Base-by-base conservation (phyloP, 1,139 yeast genomes). In the Yamadazyma triangularis region DNA sequence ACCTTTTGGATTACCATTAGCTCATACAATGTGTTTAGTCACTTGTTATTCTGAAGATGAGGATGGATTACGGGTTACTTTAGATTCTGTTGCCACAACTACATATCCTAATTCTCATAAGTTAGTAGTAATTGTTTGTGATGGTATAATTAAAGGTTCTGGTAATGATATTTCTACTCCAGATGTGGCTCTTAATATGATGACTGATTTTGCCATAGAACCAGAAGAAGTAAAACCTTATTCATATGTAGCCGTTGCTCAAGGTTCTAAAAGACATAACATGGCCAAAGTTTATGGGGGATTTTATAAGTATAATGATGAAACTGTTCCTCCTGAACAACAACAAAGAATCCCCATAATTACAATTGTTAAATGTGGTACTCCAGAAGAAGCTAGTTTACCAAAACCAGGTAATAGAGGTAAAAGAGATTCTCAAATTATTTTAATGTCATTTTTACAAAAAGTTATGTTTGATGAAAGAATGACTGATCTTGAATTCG, bases 401-500 rank as follows among this genome's bases (percentile, higher is more conserved):
- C 70, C 93, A n/a, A 91, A 91, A 51, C 96, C 97, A 9, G 98
- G 98, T 48, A 91, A 91, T 58, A 79, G 98, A 67, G 98, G 98
- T 60, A 91, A 91, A 58, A 85, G 98, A 62, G 98, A 91, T 58
- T 87, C 96, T 15, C 98, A 91, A 58, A 81, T 91, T 40, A 82
- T 91, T 40, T 66, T 91, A 48, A 91, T 91, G 98, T 78, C 91
- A 1, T 89, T 89, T 58, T 69, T 91, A 49, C 96, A 89, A 61
- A 83, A 80, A 47, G 78, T 89, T 15, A 86, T 91, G 58, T 91
- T 89, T 58, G 95, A 91, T 55, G 97, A 91, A 59, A 81, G 97
- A 64, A 91, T 91, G 97, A 85, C 97, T 2, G 87, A 84, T 47
- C 74, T 91, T 38, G 97, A 91, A 47, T 88, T 76, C 50, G 95